A percentile compares a stretch with the other conserved stretches of the same genome.
Conservation (phyloP, 495 filamentous ascomycete species). For the Xylaria castorea region DNA sequence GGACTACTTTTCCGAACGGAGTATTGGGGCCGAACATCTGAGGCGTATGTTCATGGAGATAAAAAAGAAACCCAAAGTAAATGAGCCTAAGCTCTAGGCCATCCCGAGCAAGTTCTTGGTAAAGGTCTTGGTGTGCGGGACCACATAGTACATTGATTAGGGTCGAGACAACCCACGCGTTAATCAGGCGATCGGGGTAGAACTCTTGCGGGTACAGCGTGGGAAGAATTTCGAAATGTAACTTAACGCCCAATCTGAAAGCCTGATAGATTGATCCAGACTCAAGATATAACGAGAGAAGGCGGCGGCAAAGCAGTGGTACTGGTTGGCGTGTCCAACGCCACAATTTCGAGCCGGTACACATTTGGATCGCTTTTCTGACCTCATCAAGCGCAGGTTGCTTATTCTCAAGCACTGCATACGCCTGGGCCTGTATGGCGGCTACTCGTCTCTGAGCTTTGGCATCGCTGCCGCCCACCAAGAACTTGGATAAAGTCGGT, state of each 20-base stretch:
- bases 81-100: slow-evolving; percentile 16
- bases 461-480: not conserved
- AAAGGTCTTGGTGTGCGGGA: slow-evolving; percentile 10
- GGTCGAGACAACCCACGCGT: slow-evolving; percentile 23
- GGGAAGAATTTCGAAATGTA: slow-evolving; percentile 24
- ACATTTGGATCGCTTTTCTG: slow-evolving; percentile 16
- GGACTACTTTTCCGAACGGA: slow-evolving; percentile 27
- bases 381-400: slow-evolving; percentile 9
- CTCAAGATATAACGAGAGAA: slow-evolving; percentile 18
- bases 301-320: slow-evolving; percentile 22
- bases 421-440: slow-evolving; percentile 22
- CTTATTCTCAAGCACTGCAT: slow-evolving; percentile 10
- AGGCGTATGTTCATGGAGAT: slow-evolving; percentile 21
- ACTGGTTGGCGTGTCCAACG: slow-evolving; percentile 25
- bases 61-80: slow-evolving; percentile 27
- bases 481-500: not conserved
- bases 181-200: slow-evolving; percentile 16
- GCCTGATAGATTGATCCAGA: slow-evolving; percentile 17
- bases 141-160: slow-evolving; percentile 26
- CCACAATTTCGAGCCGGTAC: slow-evolving; percentile 24
- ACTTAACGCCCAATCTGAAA: slow-evolving; percentile 23
- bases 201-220: slow-evolving; percentile 23
- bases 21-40: slow-evolving; percentile 20
- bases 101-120: slow-evolving; percentile 24
- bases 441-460: slow-evolving; percentile 17